phyloP scores from a whole-genome alignment of 441 rosid genomes.

The Mallotus repandus region DNA sequence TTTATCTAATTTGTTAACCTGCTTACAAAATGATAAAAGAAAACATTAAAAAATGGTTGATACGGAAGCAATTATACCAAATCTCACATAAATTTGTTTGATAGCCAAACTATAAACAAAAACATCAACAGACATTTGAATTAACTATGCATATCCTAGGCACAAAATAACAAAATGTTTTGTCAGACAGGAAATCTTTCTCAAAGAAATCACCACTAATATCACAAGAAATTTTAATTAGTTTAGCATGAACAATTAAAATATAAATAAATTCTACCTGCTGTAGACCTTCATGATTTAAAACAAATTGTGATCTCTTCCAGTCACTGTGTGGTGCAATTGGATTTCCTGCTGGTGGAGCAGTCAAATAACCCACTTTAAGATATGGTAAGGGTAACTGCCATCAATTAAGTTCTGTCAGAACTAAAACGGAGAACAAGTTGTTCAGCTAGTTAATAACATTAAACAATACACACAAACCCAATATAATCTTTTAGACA shows the following conservation, averaged over 20 bases:
- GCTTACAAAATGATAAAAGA: conserved; percentile 9
- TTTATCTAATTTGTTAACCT: conserved; percentile 58
- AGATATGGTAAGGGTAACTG: conserved; percentile 94
- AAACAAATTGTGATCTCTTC: conserved; percentile 73
- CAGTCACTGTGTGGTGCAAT: conserved; percentile 91
- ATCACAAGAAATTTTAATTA: not conserved
- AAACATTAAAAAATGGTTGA: not conserved
- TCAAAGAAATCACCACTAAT: not conserved
- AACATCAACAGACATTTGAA: not conserved
- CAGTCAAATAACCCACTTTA: conserved; percentile 81
- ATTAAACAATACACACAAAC: not conserved
- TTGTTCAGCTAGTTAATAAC: not conserved
- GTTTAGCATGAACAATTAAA: not conserved
- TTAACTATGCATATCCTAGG: not conserved
- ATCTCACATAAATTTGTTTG: not conserved
- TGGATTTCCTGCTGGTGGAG: conserved; percentile 69
- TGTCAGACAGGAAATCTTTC: not conserved
- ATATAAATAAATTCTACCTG: conserved; percentile 50
- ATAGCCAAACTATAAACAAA: not conserved
- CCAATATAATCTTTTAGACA: not conserved
- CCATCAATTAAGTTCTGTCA: conserved; percentile 29
- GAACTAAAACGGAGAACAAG: conserved; percentile 15
- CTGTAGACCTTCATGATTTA: conserved; percentile 82
- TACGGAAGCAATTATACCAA: not conserved
- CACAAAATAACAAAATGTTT: not conserved